phyloP scores from a whole-genome alignment of 2,329 filamentous ascomycete genomes.

The Talaromyces sp. region DNA sequence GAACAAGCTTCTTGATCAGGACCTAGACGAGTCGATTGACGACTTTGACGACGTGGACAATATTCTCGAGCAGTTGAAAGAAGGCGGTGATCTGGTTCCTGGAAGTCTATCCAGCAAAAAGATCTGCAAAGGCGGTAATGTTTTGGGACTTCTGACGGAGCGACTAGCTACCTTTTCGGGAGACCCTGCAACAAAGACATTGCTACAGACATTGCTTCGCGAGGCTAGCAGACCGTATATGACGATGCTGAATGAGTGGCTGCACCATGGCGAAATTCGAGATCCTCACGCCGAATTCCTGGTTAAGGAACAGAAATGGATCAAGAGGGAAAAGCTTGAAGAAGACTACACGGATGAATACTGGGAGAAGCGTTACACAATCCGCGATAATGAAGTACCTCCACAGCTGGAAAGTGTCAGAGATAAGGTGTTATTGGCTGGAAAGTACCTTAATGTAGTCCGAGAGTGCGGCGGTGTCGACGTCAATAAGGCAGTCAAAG shows the following conservation, averaged over 20 bases:
- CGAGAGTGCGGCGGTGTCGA: slow-evolving; percentile 95
- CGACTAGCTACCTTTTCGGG: slow-evolving; percentile 86
- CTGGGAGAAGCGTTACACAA: slow-evolving; percentile 96
- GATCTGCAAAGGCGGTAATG: slow-evolving; percentile 92
- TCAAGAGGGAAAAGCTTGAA: slow-evolving; percentile 82
- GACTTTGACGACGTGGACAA: slow-evolving; percentile 85
- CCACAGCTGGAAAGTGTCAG: slow-evolving; percentile 88
- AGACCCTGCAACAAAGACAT: slow-evolving; percentile 77
- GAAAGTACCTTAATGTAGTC: slow-evolving; percentile 97
- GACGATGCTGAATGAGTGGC: slow-evolving; percentile 97
- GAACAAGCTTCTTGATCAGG: slow-evolving; percentile 77
- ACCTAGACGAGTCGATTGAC: slow-evolving; percentile 66
- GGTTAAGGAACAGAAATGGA: slow-evolving; percentile 93
- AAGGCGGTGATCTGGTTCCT: slow-evolving; percentile 77
- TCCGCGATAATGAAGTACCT: slow-evolving; percentile 85
- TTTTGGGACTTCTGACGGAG: slow-evolving; percentile 82
- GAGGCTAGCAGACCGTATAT: slow-evolving; percentile 94
- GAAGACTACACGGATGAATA: slow-evolving; percentile 99
- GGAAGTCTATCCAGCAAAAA: slow-evolving; percentile 81
- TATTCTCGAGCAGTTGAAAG: slow-evolving; percentile 82
- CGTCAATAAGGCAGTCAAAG: slow-evolving; percentile 79
- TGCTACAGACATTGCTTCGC: slow-evolving; percentile 77
- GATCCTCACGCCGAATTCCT: slow-evolving; percentile 93
- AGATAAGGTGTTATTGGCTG: slow-evolving; percentile 89
- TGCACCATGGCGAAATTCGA: slow-evolving; percentile 91